Evolutionary conservation across 176 grass and related monocot genomes (phyloP).

Genomic region (Triticum urartu): DNA sequence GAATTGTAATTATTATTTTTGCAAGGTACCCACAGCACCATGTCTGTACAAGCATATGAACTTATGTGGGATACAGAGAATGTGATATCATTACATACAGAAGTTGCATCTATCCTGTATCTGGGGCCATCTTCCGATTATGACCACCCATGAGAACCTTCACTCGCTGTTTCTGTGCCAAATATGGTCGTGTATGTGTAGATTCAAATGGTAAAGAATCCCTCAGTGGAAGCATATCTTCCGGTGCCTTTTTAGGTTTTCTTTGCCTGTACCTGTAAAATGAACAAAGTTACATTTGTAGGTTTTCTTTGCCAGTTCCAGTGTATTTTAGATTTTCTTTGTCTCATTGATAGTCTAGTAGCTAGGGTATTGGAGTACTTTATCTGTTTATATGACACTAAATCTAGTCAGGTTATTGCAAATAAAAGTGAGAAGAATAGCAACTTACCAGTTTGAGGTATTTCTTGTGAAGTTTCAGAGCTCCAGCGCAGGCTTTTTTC

Average conservation of each 20-base stretch:
- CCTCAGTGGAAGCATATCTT: background rate
- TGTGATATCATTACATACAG: slow-evolving; percentile 30
- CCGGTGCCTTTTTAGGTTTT: slow-evolving; percentile 32
- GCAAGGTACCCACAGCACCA: slow-evolving; percentile 16
- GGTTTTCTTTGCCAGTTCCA: slow-evolving; percentile 49
- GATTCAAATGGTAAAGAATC: slow-evolving; percentile 18
- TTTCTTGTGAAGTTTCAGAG: slow-evolving; percentile 98
- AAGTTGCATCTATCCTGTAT: slow-evolving; percentile 24
- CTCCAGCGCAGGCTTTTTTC: slow-evolving; percentile 85
- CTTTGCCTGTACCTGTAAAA: slow-evolving; percentile 48
- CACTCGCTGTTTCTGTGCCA: slow-evolving; percentile 11
- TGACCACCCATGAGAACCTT: slow-evolving; percentile 25
- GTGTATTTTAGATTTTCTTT: background rate
- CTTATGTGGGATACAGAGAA: slow-evolving; percentile 26
- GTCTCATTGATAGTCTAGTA: background rate
- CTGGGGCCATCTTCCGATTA: slow-evolving; percentile 28
- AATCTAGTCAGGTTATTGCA: background rate
- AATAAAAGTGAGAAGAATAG: slow-evolving; percentile 8
- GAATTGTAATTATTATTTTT: slow-evolving; percentile 42
- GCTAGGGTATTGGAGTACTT: background rate
- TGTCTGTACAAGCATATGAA: slow-evolving; percentile 44
- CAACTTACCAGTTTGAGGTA: slow-evolving; percentile 80
- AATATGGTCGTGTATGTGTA: slow-evolving; percentile 9
- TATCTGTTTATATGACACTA: background rate
- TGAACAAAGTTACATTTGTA: background rate